Conservation (phyloP, 1,139 yeast genomes). For the Kurtzmaniella quercitrusa region DNA sequence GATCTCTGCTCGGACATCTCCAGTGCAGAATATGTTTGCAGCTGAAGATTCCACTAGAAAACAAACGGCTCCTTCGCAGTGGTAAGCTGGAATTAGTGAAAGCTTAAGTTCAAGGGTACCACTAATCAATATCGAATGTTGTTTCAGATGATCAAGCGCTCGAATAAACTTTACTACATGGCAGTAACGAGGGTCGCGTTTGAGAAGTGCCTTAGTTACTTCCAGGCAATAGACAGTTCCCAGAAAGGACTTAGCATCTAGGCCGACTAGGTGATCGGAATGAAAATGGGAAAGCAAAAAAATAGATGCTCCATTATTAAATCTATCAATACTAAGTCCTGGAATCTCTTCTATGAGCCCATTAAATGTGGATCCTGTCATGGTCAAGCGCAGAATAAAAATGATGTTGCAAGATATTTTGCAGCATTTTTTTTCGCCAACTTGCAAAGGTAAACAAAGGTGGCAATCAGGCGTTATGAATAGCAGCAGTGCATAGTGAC, state of each 20-base stretch:
- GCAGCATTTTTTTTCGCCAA: constrained; percentile 1
- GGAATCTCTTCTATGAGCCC: constrained; percentile 35
- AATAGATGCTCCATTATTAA: constrained; percentile 25
- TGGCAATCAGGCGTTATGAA: too few species aligned
- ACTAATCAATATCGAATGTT: constrained; percentile 16
- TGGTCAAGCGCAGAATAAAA: not conserved
- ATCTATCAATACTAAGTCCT: constrained; percentile 39
- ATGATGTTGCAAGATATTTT: not conserved
- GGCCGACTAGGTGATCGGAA: constrained; percentile 53
- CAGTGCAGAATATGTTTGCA: constrained; percentile 47
- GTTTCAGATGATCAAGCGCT: constrained; percentile 21
- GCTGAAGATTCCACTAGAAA: constrained; percentile 39
- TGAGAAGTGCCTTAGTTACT: constrained; percentile 37
- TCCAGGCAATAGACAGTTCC: constrained; percentile 49
- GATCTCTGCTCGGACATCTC: constrained; percentile 56
- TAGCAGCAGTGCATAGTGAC: not conserved
- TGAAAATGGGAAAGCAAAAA: constrained; percentile 54
- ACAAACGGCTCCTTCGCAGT: constrained; percentile 64
- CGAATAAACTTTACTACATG: constrained; percentile 20
- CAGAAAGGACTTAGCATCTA: constrained; percentile 33
- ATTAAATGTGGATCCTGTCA: constrained; percentile 20
- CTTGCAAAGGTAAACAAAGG: not conserved
- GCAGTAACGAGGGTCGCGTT: constrained; percentile 20
- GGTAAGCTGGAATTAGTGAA: constrained; percentile 43
- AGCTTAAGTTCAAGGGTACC: constrained; percentile 14